Percentiles rank a stretch among this genome's conserved stretches.
Conservation (phyloP, 2,329 filamentous ascomycete genomes). For the Aplosporella prunicola region DNA sequence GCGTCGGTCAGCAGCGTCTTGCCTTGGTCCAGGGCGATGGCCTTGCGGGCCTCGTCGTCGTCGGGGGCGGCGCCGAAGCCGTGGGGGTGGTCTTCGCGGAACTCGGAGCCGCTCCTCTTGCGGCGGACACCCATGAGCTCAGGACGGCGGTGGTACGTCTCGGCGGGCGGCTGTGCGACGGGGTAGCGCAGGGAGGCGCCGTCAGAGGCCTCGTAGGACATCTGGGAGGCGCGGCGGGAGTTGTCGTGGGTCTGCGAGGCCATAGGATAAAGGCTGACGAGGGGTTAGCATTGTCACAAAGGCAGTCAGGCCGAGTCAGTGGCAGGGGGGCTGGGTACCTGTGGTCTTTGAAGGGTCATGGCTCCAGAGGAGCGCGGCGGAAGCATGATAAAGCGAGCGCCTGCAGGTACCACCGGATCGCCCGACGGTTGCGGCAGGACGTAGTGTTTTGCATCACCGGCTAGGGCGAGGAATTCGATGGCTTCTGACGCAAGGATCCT, state of each 20-base stretch:
- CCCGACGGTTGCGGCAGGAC: too few species aligned
- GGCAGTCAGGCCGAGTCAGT: too few species aligned
- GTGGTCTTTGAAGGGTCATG: too few species aligned
- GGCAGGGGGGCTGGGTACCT: too few species aligned
- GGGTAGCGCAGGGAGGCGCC: constrained; percentile 6
- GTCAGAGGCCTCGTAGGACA: constrained; percentile 6
- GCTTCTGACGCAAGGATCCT: too few species aligned
- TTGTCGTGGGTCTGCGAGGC: constrained; percentile 12
- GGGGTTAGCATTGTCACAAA: neutral
- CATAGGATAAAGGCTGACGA: too few species aligned
- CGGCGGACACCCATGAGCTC: constrained; percentile 9
- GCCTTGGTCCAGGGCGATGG: constrained; percentile 11
- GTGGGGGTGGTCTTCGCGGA: constrained; percentile 4
- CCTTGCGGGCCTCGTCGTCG: constrained; percentile 12
- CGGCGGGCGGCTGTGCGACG: constrained; percentile 4
- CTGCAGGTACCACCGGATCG: too few species aligned
- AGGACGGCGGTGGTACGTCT: constrained; percentile 9
- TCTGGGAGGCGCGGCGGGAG: constrained; percentile 9
- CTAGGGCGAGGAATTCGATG: too few species aligned
- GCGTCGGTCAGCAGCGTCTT: constrained; percentile 12
- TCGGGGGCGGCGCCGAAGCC: constrained; percentile 14
- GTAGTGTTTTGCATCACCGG: too few species aligned
- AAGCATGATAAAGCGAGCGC: too few species aligned
- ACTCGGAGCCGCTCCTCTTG: constrained; percentile 11
- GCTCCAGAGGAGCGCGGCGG: too few species aligned